Evolutionary conservation across 768 basidiomycete species (phyloP).

Genomic region (Agrocybe pediades): DNA sequence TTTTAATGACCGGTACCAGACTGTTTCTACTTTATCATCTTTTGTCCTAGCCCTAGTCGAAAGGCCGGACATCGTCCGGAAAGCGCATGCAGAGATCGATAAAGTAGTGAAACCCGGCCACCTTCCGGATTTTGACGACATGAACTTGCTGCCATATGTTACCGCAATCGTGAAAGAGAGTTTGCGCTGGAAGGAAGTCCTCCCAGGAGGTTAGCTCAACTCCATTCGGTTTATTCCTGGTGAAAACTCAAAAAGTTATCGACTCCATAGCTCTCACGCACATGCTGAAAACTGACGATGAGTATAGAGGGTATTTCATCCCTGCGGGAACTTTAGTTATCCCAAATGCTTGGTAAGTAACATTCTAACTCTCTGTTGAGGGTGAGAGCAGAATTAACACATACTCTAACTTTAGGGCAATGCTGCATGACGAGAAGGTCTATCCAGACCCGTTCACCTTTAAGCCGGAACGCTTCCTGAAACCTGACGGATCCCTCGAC

Average conservation of each 20-base stretch:
- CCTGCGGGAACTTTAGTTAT: conserved; percentile 34
- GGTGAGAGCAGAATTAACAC: no score
- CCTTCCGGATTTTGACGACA: conserved; percentile 33
- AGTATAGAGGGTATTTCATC: conserved; percentile 30
- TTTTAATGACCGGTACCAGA: conserved; percentile 17
- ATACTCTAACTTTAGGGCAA: no score
- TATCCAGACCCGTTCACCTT: conserved; percentile 41
- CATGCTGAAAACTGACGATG: conserved; percentile 24
- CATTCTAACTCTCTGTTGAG: no score
- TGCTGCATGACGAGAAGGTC: conserved; percentile 36
- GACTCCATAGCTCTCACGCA: conserved; percentile 21
- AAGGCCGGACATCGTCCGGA: conserved; percentile 29
- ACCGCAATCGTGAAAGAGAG: conserved; percentile 31
- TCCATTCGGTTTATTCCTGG: not conserved
- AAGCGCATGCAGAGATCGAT: conserved; percentile 37
- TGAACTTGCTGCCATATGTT: conserved; percentile 33
- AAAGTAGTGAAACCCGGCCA: conserved; percentile 27
- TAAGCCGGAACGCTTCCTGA: conserved; percentile 39
- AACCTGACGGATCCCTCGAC: conserved; percentile 19
- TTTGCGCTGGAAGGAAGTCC: conserved; percentile 27
- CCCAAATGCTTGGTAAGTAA: conserved; percentile 35
- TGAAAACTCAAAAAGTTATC: not conserved
- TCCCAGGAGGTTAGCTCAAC: conserved; percentile 16
- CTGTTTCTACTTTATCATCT: conserved; percentile 23
- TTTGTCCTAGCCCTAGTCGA: conserved; percentile 33